Percentiles rank a stretch among this genome's conserved stretches.
phyloP scores from a whole-genome alignment of 441 rosid species.

The Bruguiera hainesii region DNA sequence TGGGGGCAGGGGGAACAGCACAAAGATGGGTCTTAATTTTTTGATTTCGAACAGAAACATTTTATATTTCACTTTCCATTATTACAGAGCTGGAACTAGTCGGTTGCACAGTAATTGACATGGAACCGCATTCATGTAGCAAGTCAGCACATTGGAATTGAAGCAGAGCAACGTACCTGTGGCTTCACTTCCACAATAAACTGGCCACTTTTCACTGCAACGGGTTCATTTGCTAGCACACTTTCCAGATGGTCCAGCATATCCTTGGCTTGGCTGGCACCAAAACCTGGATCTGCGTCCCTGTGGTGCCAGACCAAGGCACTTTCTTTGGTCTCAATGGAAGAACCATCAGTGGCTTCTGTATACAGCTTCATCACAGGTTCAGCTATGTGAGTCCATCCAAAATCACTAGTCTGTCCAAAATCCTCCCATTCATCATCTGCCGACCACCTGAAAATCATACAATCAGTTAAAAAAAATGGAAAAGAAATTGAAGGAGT shows the following conservation, averaged over 20 bases:
- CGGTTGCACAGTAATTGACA: neutral
- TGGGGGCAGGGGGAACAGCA: too few species aligned
- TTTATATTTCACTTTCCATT: too few species aligned
- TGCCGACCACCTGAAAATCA: constrained; percentile 45
- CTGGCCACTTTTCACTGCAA: constrained; percentile 67
- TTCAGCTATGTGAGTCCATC: constrained; percentile 71
- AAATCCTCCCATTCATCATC: constrained; percentile 45
- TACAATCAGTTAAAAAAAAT: constrained; percentile 9
- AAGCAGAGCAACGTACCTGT: constrained; percentile 39
- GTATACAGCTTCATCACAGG: constrained; percentile 73
- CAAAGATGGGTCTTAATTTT: too few species aligned
- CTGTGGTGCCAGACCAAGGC: constrained; percentile 73
- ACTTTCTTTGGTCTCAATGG: constrained; percentile 66
- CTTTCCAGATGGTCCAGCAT: constrained; percentile 77
- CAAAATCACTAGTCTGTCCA: constrained; percentile 53
- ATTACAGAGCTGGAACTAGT: neutral
- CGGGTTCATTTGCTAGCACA: constrained; percentile 74
- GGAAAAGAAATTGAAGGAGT: neutral
- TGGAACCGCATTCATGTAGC: neutral
- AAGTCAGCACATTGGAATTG: neutral
- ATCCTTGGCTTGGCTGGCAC: constrained; percentile 76
- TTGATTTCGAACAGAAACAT: too few species aligned
- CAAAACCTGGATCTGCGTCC: constrained; percentile 73
- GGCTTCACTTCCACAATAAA: constrained; percentile 74
- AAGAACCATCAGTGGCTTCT: constrained; percentile 72